Base-by-base conservation (phyloP, 176 grass and related monocot genomes). In the Juncus inflexus region DNA sequence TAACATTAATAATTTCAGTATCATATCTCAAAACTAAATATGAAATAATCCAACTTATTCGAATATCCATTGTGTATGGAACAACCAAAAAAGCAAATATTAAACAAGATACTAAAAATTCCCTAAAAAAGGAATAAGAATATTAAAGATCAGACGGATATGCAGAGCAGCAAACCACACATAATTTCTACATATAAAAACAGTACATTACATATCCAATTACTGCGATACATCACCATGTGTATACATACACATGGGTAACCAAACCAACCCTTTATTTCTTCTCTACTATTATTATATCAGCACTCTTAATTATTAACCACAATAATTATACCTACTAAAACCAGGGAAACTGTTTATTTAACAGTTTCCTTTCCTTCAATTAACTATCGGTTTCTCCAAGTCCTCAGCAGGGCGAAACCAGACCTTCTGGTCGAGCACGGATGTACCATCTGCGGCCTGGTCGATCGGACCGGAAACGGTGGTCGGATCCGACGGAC, bases 341-440 rank as follows among this genome's bases (percentile, higher is more conserved):
- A 54, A 64, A 52, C 15, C 15, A 36, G 15, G 5, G 73, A 82
- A 49, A 74, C 58, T 50, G 61, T n/a, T n/a, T n/a, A 73, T 79
- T 35, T 3, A 59, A 35, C 6, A 57, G 19, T 38, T 15, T 55
- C 4, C 39, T 28, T 28, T 28, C 0, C 16, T 58, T 88, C 66
- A 86, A 70, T 80, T 78, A 61, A 38, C 52, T 0, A 77, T 71
- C 0, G 77, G 52, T 65, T 91, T 86, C 65, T 91, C 84, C 8
- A 87, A 67, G 76, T 87, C 91, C 68, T 97, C 94, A 3, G 87
- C 64, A 37, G 74, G 84, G 67, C 94, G 88, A 80, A 78, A 97
- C 94, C 94, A 97, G 42, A 77, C 94, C 79, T 91, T 89, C 88
- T 86, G 80, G 75, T 97, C 88, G 28, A 97, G 80, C 80, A 84